Evolutionary conservation across 2,329 filamentous ascomycete species (phyloP).

Genomic region (Beauveria sp.): DNA sequence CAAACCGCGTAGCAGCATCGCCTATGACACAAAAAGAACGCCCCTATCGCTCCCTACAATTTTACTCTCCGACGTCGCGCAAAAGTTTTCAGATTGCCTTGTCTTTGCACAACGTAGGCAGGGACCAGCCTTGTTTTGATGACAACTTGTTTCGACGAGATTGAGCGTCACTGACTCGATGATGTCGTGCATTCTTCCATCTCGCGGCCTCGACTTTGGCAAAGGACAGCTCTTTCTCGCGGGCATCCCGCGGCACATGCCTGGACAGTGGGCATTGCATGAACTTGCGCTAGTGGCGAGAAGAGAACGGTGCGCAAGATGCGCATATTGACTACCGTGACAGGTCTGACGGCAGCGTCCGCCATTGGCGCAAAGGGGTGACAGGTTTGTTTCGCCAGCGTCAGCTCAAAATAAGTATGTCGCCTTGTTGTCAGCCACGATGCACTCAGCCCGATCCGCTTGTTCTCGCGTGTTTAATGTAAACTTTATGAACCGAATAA

Average conservation of each 20-base stretch:
- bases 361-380: background rate
- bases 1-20: background rate
- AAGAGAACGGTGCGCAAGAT: background rate
- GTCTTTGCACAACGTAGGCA: background rate
- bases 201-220: background rate
- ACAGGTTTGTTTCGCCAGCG: background rate
- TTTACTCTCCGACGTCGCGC: constrained; percentile 3
- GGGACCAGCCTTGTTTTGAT: background rate
- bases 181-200: background rate
- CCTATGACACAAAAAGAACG: background rate
- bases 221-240: background rate
- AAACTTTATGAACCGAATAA: background rate
- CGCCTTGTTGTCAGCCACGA: background rate
- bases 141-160: background rate
- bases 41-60: background rate
- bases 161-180: background rate
- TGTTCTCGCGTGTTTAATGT: background rate
- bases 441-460: background rate
- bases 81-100: background rate
- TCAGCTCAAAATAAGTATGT: background rate
- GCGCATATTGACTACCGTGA: background rate
- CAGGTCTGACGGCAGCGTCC: background rate
- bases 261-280: background rate
- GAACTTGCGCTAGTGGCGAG: background rate
- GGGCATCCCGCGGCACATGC: background rate